Conservation (phyloP, 129 eudicot genomes). For the Erigeron canadensis region DNA sequence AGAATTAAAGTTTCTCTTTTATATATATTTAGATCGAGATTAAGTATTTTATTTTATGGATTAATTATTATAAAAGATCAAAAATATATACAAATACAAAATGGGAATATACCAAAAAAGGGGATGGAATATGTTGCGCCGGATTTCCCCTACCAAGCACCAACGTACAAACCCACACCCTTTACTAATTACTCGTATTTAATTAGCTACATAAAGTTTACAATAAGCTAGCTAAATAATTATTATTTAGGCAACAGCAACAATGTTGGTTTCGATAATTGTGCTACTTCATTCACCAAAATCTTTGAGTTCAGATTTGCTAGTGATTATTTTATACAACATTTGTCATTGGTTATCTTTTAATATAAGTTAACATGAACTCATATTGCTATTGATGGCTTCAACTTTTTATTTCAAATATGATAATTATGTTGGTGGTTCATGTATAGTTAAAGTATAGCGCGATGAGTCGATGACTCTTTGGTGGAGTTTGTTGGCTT, state of each 20-base stretch:
- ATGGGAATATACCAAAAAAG: slow-evolving; percentile 20
- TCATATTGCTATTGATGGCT: neutral
- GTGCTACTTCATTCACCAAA: slow-evolving; percentile 30
- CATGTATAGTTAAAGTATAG: neutral
- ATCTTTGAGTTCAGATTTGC: slow-evolving; percentile 18
- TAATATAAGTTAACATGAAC: neutral
- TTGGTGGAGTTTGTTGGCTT: neutral
- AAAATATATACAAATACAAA: no score
- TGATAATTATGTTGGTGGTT: neutral
- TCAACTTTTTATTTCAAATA: neutral
- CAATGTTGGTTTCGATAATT: slow-evolving; percentile 19
- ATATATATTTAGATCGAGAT: no score
- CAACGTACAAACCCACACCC: slow-evolving; percentile 21
- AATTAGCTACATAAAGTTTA: slow-evolving; percentile 6
- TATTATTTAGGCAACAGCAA: slow-evolving; percentile 27
- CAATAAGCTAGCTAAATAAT: neutral
- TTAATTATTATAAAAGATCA: no score
- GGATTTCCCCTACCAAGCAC: slow-evolving; percentile 46
- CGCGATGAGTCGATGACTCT: neutral
- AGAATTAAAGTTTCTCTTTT: no score
- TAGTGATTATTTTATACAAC: neutral
- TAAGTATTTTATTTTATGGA: no score
- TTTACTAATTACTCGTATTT: slow-evolving; percentile 5
- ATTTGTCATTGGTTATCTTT: slow-evolving; percentile 6
- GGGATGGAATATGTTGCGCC: slow-evolving; percentile 26